phyloP scores from a whole-genome alignment of 345 rosid species.

The Eucalyptus cloeziana region DNA sequence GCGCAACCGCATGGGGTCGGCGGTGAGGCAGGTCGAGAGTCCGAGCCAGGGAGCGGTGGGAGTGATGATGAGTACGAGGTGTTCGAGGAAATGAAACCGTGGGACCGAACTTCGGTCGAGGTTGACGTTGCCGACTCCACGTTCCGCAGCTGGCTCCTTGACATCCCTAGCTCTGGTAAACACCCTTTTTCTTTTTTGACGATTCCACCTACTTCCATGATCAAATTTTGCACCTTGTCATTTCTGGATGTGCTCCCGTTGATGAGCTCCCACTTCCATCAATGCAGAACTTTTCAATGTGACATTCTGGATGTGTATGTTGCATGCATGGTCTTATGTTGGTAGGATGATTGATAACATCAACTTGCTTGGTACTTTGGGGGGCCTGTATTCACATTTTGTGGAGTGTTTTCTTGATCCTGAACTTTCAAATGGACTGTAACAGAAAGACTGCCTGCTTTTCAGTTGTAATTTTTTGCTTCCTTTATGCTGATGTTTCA shows the following conservation, averaged over 20 bases:
- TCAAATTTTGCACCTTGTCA: not conserved
- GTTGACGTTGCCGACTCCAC: conserved; percentile 53
- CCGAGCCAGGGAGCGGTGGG: not conserved
- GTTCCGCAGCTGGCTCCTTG: conserved; percentile 68
- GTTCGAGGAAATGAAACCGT: conserved; percentile 59
- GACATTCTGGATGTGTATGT: not conserved
- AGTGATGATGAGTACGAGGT: conserved; percentile 30
- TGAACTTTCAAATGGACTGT: not conserved
- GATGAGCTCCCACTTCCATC: not conserved
- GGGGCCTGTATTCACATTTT: not conserved
- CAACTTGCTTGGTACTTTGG: not conserved
- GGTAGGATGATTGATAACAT: not conserved
- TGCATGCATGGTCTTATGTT: not conserved
- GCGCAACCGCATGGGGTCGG: not conserved
- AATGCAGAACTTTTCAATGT: not conserved
- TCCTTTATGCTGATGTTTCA: not conserved
- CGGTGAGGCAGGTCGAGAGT: not conserved
- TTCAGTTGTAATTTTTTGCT: not conserved
- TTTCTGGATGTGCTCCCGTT: not conserved
- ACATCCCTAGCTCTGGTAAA: conserved; percentile 69
- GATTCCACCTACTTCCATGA: not conserved
- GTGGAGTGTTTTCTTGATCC: not conserved
- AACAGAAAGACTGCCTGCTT: not conserved
- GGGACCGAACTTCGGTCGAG: conserved; percentile 79
- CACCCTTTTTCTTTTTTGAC: not conserved